Conservation (phyloP, 306 rosid species). For the Calophaca sinica region DNA sequence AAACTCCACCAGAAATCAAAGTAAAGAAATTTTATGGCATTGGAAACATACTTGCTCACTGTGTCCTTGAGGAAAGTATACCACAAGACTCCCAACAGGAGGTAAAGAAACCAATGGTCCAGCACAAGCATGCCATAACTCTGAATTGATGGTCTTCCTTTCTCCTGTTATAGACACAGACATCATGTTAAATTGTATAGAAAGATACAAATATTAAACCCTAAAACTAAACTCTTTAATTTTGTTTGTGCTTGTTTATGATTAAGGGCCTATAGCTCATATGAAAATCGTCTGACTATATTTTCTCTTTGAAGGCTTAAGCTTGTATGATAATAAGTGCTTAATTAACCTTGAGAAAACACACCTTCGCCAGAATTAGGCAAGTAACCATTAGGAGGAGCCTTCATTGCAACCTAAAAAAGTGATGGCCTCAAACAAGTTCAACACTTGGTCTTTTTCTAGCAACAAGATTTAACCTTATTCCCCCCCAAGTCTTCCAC, state of each 20-base stretch:
- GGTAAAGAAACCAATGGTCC: conserved; percentile 97
- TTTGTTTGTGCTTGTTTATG: neutral
- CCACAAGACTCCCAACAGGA: conserved; percentile 92
- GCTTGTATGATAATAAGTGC: too few relatives aligned
- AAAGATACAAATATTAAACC: neutral
- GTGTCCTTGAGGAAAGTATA: conserved; percentile 97
- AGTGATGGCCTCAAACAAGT: conserved; percentile 45
- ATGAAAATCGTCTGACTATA: too few relatives aligned
- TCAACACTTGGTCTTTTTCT: conserved; percentile 47
- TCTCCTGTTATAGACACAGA: conserved; percentile 64
- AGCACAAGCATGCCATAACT: conserved; percentile 99
- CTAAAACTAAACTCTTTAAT: neutral
- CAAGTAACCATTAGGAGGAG: conserved; percentile 77
- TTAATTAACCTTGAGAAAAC: conserved; percentile 42
- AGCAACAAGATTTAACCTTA: conserved; percentile 49
- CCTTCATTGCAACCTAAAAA: conserved; percentile 69
- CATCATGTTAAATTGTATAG: conserved; percentile 40
- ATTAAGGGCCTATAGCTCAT: neutral
- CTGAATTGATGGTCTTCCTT: conserved; percentile 85
- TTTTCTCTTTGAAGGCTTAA: too few relatives aligned
- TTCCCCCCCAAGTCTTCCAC: neutral
- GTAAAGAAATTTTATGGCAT: conserved; percentile 17
- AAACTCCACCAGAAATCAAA: conserved; percentile 41
- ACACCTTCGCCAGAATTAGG: conserved; percentile 87
- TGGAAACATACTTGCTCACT: conserved; percentile 81